These are phyloP conservation scores for Barnettozyma wickerhamii DNA, from an alignment of 805 yeast genomes.

Conservation along the genomic window DNA sequence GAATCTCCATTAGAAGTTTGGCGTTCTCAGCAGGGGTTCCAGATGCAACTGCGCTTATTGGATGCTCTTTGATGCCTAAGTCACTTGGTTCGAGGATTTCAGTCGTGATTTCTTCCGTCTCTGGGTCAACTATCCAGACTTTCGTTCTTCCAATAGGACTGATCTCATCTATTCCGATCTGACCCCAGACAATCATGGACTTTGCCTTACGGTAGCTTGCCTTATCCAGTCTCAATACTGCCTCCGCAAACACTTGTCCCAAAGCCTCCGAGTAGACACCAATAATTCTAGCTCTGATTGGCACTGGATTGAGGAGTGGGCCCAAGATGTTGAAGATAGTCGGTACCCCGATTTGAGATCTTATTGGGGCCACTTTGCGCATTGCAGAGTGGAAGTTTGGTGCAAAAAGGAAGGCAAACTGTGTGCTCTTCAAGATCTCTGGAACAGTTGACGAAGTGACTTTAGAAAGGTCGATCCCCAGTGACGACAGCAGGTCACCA, in stretches of 20 bases:
- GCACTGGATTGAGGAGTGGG: conserved; percentile 90
- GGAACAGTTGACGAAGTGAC: conserved; percentile 64
- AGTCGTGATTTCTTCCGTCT: conserved; percentile 37
- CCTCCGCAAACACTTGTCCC: conserved; percentile 82
- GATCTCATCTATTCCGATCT: conserved; percentile 87
- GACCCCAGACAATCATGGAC: conserved; percentile 92
- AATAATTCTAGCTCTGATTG: conserved; percentile 69
- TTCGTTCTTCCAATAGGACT: conserved; percentile 82
- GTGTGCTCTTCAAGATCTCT: conserved; percentile 41
- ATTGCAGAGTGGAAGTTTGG: conserved; percentile 93
- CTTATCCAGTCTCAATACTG: conserved; percentile 61
- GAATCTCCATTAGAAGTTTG: conserved; percentile 37
- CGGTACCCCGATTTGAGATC: conserved; percentile 80
- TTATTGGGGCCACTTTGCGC: conserved; percentile 74
- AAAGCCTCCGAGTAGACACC: conserved; percentile 83
- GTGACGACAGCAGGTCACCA: conserved; percentile 74
- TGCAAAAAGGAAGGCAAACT: conserved; percentile 75
- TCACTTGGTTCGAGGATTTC: conserved; percentile 61
- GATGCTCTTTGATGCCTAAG: conserved; percentile 76
- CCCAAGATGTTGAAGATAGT: conserved; percentile 93
- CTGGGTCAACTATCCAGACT: conserved; percentile 65
- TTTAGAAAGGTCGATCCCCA: conserved; percentile 80
- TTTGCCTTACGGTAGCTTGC: conserved; percentile 37
- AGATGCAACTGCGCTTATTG: conserved; percentile 62
- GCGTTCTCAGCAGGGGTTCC: conserved; percentile 92